These are phyloP conservation scores for Trichoderma endophyticum DNA, from an alignment of 2,329 filamentous ascomycete species.

Conservation along the genomic window DNA sequence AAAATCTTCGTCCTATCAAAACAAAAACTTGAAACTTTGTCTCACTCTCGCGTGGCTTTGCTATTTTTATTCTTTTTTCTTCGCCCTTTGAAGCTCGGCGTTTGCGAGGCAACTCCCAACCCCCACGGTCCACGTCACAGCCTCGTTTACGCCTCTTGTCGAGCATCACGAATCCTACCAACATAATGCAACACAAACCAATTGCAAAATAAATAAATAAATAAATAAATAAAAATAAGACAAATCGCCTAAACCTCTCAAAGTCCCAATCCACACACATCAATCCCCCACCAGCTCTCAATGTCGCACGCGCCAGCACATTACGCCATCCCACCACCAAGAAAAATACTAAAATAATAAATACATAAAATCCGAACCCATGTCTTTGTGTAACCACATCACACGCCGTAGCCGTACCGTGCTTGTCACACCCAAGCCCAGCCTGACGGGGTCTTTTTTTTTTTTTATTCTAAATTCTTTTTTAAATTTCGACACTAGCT, in stretches of 20 bases:
- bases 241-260: neutral
- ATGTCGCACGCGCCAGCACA: too few species aligned
- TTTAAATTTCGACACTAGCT: neutral
- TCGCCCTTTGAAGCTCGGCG: neutral
- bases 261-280: neutral
- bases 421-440: conserved; percentile 10
- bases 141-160: neutral
- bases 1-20: neutral
- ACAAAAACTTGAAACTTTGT: neutral
- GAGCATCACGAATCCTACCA: neutral
- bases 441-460: neutral
- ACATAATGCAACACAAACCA: neutral
- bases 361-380: neutral
- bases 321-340: neutral
- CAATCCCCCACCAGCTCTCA: neutral
- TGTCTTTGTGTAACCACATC: conserved; percentile 14
- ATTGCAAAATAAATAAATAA: neutral
- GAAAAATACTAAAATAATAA: neutral
- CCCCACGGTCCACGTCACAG: neutral
- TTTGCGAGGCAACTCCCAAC: neutral
- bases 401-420: conserved; percentile 13
- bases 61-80: neutral
- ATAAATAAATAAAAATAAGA: neutral
- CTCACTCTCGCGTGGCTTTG: conserved; percentile 9
- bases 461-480: neutral